A percentile compares a stretch with the other conserved stretches of the same genome.
These are phyloP conservation scores for Boletales sp. DNA, from an alignment of 768 basidiomycete species.

Conservation along the genomic window DNA sequence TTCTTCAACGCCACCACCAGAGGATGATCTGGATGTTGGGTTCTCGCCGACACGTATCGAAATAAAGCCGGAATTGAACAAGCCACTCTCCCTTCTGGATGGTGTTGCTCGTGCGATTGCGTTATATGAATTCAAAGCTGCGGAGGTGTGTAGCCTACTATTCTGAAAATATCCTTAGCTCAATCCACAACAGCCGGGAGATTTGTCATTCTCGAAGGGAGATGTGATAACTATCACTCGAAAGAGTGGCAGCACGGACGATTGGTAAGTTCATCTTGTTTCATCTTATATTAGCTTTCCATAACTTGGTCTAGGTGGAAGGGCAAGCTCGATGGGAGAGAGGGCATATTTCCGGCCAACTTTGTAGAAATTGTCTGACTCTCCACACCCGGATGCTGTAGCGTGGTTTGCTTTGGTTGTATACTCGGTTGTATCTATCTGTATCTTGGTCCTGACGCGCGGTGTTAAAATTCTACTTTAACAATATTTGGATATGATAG, in stretches of 20 bases:
- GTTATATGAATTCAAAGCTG: conserved; percentile 67
- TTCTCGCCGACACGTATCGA: conserved; percentile 34
- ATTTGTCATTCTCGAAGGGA: conserved; percentile 73
- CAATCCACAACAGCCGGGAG: conserved; percentile 51
- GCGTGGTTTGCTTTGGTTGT: conserved; percentile 1
- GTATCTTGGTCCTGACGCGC: background rate
- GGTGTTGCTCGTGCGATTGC: conserved; percentile 74
- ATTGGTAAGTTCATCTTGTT: conserved; percentile 50
- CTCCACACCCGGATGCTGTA: background rate
- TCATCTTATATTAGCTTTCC: background rate
- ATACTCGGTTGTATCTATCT: background rate
- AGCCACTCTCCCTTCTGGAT: conserved; percentile 49
- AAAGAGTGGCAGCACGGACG: conserved; percentile 68
- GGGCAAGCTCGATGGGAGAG: conserved; percentile 55
- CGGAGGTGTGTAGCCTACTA: conserved; percentile 47
- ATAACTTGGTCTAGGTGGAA: conserved; percentile 57
- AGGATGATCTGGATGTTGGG: conserved; percentile 17
- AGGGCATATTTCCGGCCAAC: conserved; percentile 81
- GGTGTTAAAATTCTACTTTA: too few relatives aligned
- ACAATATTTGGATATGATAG: too few relatives aligned
- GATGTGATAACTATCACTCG: conserved; percentile 67
- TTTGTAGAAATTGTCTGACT: conserved; percentile 64
- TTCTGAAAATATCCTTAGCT: conserved; percentile 1
- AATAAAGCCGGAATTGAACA: conserved; percentile 47
- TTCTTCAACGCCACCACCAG: conserved; percentile 19